Percentiles rank a stretch among this genome's conserved stretches.
Conservation (phyloP, 2,329 filamentous ascomycete genomes). For the Aspergillus candidus region DNA sequence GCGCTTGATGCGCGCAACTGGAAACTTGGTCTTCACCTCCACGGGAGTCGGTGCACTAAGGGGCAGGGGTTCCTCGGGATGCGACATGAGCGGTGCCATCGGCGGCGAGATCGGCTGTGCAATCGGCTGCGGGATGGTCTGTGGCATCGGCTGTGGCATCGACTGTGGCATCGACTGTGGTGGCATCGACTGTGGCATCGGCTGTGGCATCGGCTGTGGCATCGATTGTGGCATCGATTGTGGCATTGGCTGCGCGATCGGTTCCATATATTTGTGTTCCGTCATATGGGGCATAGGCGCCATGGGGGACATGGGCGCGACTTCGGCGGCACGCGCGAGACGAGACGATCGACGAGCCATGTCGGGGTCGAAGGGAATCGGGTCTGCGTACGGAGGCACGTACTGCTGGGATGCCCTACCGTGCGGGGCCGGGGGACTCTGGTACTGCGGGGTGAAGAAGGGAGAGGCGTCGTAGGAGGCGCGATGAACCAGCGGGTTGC, state of each 20-base stretch:
- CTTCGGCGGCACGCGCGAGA: slow-evolving; percentile 27
- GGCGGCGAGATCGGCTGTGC: too few species aligned
- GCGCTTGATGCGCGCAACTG: slow-evolving; percentile 92
- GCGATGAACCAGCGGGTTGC: slow-evolving; percentile 32
- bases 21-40: slow-evolving; percentile 89
- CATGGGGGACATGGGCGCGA: slow-evolving; percentile 16
- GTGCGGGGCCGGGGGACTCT: slow-evolving; percentile 19
- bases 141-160: too few species aligned
- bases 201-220: too few species aligned
- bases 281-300: too few species aligned
- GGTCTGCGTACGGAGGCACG: slow-evolving; percentile 25
- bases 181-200: too few species aligned
- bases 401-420: slow-evolving; percentile 32
- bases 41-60: slow-evolving; percentile 20
- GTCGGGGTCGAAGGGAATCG: slow-evolving; percentile 21
- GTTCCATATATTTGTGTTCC: slow-evolving; percentile 20
- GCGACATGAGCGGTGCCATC: too few species aligned
- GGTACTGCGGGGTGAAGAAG: slow-evolving; percentile 38
- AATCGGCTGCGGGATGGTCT: too few species aligned
- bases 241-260: not conserved
- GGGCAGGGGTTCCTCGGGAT: not conserved
- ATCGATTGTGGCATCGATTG: too few species aligned
- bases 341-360: slow-evolving; percentile 41
- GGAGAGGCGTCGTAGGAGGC: slow-evolving; percentile 44
- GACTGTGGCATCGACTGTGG: too few species aligned